A percentile compares a stretch with the other conserved stretches of the same genome.
phyloP scores from a whole-genome alignment of 768 basidiomycete genomes.

The Neoboletus magnificus region DNA sequence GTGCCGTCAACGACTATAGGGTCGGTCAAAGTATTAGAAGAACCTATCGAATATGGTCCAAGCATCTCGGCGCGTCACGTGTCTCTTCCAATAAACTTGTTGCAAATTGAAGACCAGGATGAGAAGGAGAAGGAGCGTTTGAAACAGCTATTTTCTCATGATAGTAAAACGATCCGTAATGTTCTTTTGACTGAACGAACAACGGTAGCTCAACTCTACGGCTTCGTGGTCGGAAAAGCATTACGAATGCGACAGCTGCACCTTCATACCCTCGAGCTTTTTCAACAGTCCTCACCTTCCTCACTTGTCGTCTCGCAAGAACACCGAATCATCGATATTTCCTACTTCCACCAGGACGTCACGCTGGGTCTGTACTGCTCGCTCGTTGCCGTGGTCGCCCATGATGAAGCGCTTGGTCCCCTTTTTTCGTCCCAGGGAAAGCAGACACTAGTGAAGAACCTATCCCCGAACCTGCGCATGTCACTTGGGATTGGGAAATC shows the following conservation, averaged over 20 bases:
- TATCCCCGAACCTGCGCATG: constrained; percentile 49
- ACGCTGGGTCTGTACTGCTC: constrained; percentile 64
- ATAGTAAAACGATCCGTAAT: constrained; percentile 54
- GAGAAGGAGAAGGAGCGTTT: constrained; percentile 42
- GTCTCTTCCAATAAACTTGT: constrained; percentile 40
- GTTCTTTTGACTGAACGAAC: constrained; percentile 67
- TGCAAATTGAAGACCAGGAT: constrained; percentile 45
- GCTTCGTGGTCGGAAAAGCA: constrained; percentile 66
- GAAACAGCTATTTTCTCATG: constrained; percentile 52
- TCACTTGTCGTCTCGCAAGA: constrained; percentile 48
- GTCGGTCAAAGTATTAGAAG: constrained; percentile 49
- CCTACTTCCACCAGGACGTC: constrained; percentile 61
- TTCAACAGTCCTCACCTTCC: constrained; percentile 41
- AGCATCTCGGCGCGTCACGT: constrained; percentile 30
- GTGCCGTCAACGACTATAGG: constrained; percentile 27
- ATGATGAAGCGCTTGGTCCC: constrained; percentile 57
- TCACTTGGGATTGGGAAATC: constrained; percentile 58
- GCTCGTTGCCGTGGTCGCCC: constrained; percentile 52
- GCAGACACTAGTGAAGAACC: constrained; percentile 47
- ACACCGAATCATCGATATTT: constrained; percentile 55
- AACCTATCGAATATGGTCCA: constrained; percentile 55
- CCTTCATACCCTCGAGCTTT: constrained; percentile 45
- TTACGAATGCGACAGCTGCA: constrained; percentile 65
- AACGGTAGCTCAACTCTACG: constrained; percentile 70
- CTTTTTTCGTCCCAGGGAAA: constrained; percentile 48